Percentiles rank a stretch among this genome's conserved stretches.
These are phyloP conservation scores for Pyrus bretschneideri DNA, from an alignment of 306 rosid species.

Conservation along the genomic window DNA sequence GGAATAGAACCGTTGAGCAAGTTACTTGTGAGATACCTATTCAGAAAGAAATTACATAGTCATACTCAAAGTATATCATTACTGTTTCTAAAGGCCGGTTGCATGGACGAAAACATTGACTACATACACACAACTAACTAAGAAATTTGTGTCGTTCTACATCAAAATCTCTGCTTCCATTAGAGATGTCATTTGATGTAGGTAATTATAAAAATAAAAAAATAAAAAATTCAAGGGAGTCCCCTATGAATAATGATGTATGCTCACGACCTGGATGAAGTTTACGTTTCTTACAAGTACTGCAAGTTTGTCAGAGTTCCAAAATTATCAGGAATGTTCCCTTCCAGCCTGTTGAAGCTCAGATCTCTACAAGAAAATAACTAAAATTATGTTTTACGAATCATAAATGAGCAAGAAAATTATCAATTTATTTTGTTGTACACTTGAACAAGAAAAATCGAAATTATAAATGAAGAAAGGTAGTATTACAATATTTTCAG, in stretches of 20 bases:
- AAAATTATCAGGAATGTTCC: not conserved
- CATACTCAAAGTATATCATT: not conserved
- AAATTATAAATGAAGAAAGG: not conserved
- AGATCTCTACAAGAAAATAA: slow-evolving; percentile 14
- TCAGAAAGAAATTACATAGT: not conserved
- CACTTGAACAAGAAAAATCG: not conserved
- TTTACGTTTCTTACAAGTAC: slow-evolving; percentile 11
- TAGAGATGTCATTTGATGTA: not conserved
- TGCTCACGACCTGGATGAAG: not conserved
- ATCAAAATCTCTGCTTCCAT: not conserved
- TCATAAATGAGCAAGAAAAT: not conserved
- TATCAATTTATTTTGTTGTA: not conserved
- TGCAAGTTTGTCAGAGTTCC: not conserved
- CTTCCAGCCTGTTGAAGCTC: slow-evolving; percentile 22
- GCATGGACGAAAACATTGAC: not conserved
- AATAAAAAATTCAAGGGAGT: not conserved
- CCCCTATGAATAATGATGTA: not conserved
- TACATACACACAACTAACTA: not conserved
- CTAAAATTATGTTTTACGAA: not conserved
- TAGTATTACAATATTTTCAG: not conserved
- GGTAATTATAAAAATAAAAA: not conserved
- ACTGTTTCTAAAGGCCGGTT: not conserved
- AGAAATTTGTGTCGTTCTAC: not conserved
- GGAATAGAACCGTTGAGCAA: slow-evolving; percentile 20
- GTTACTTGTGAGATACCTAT: slow-evolving; percentile 28